phyloP scores from a whole-genome alignment of 208 protist genomes.

The Crithidia fasciculata region DNA sequence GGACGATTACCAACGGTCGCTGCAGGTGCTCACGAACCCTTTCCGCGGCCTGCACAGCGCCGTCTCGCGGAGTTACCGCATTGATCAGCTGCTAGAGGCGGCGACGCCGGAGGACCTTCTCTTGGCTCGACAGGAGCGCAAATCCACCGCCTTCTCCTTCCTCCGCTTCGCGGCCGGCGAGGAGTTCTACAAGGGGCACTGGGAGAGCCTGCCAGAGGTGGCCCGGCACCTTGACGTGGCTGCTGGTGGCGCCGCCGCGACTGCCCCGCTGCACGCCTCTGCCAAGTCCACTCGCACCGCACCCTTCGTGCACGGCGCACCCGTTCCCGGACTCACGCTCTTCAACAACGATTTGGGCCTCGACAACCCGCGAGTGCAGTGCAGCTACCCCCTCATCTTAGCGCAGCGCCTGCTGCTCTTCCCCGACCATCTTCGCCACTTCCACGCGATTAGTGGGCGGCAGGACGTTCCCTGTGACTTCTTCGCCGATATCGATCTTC shows the following conservation, averaged over 20 bases:
- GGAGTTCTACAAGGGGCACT: slow-evolving; percentile 48
- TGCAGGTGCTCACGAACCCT: slow-evolving; percentile 57
- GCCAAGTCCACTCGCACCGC: neutral
- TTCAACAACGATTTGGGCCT: slow-evolving; percentile 62
- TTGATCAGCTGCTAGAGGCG: slow-evolving; percentile 62
- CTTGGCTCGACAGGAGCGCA: slow-evolving; percentile 62
- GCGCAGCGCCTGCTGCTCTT: slow-evolving; percentile 80
- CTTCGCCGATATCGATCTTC: slow-evolving; percentile 80
- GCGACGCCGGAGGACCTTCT: slow-evolving; percentile 48
- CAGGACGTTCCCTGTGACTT: slow-evolving; percentile 86
- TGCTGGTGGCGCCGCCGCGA: neutral
- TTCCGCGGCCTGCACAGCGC: slow-evolving; percentile 69
- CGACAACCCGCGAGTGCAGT: slow-evolving; percentile 38
- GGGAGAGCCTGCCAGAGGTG: slow-evolving; percentile 31
- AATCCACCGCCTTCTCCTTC: slow-evolving; percentile 75
- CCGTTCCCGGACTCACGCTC: slow-evolving; percentile 35
- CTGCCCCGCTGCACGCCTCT: neutral
- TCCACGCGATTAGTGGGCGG: slow-evolving; percentile 78
- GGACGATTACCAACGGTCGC: slow-evolving; percentile 14
- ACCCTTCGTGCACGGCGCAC: slow-evolving; percentile 25
- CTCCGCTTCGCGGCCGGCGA: slow-evolving; percentile 44
- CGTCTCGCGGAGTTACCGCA: slow-evolving; percentile 71
- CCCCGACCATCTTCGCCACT: slow-evolving; percentile 62
- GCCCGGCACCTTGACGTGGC: slow-evolving; percentile 21
- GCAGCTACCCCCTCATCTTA: slow-evolving; percentile 60